These are phyloP conservation scores for Eragrostis tef DNA, from an alignment of 202 grass and related monocot genomes.

Conservation along the genomic window DNA sequence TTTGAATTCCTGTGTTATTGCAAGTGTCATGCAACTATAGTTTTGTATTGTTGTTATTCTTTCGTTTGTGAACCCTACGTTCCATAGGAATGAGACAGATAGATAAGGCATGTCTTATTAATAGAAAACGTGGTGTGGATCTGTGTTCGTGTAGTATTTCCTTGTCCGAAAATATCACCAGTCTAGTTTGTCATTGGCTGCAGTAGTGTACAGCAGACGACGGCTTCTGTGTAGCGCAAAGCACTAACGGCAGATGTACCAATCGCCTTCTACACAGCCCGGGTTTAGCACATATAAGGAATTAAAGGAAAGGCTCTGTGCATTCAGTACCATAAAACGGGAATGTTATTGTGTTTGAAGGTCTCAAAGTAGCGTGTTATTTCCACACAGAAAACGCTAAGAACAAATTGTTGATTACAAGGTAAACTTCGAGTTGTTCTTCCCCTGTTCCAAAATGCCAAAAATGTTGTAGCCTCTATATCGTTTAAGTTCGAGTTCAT, in stretches of 20 bases:
- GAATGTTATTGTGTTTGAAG: background rate
- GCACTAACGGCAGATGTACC: background rate
- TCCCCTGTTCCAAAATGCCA: too few species aligned
- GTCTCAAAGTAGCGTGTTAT: too few species aligned
- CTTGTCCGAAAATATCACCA: slow-evolving; percentile 3
- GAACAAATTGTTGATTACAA: too few species aligned
- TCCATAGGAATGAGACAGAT: background rate
- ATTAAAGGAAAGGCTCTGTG: too few species aligned
- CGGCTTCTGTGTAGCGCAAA: background rate
- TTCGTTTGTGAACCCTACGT: background rate
- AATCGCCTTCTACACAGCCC: background rate
- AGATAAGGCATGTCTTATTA: too few species aligned
- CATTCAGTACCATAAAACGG: background rate
- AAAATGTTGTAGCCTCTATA: too few species aligned
- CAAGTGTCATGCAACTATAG: too few species aligned
- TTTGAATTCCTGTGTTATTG: too few species aligned
- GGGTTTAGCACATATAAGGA: background rate
- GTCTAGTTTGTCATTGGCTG: slow-evolving; percentile 13
- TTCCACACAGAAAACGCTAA: too few species aligned
- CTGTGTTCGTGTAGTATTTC: background rate
- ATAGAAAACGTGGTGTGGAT: background rate
- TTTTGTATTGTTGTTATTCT: background rate
- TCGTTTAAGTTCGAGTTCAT: too few species aligned
- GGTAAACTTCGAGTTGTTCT: too few species aligned
- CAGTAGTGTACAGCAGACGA: background rate